These are phyloP conservation scores for Cyclotella sp. DNA, from an alignment of 108 stramenopile genomes.

Conservation along the genomic window DNA sequence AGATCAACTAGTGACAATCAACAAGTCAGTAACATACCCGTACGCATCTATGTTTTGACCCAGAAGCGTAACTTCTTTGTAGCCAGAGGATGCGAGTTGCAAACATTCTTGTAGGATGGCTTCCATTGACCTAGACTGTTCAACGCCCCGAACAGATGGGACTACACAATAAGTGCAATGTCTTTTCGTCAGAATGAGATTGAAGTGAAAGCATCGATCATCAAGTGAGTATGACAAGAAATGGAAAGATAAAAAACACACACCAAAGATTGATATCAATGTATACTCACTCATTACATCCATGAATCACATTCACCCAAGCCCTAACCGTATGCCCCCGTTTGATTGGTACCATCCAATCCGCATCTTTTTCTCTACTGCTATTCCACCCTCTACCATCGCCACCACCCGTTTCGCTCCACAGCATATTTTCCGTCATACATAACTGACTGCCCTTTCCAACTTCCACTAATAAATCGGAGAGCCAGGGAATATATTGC, in stretches of 20 bases:
- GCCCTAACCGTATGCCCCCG: constrained; percentile 58
- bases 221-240: constrained; percentile 27
- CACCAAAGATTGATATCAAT: neutral
- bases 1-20: too few relatives aligned
- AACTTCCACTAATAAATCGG: constrained; percentile 43
- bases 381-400: constrained; percentile 24
- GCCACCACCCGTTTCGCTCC: constrained; percentile 42
- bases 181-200: neutral
- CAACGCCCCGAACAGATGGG: constrained; percentile 87
- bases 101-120: constrained; percentile 82
- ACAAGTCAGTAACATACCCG: constrained; percentile 37
- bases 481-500: constrained; percentile 83
- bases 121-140: constrained; percentile 90
- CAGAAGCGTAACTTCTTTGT: constrained; percentile 89
- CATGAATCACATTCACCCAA: constrained; percentile 92
- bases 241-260: neutral
- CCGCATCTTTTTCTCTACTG: constrained; percentile 46
- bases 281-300: constrained; percentile 66
- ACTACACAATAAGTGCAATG: constrained; percentile 96
- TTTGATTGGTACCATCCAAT: constrained; percentile 50
- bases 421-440: constrained; percentile 54
- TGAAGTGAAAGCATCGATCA: constrained; percentile 19
- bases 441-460: constrained; percentile 47
- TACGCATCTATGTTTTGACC: constrained; percentile 97
- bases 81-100: constrained; percentile 68